phyloP scores from a whole-genome alignment of 352 stramenopile species.

The Globisporangium barbulae region DNA sequence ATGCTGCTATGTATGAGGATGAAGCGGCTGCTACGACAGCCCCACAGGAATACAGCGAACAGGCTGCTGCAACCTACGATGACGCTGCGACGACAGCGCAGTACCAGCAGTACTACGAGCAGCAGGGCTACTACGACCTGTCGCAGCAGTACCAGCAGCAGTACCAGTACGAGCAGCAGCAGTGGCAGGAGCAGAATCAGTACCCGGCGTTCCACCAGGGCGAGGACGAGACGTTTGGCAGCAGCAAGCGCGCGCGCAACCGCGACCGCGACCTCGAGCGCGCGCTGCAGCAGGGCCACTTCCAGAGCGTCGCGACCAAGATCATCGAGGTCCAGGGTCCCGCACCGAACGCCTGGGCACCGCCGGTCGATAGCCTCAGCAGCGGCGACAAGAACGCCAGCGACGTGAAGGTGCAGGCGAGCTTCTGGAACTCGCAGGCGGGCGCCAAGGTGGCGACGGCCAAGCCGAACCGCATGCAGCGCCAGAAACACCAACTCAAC shows the following conservation, averaged over 20 bases:
- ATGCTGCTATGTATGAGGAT: slow-evolving; percentile 16
- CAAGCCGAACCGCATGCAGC: slow-evolving; percentile 70
- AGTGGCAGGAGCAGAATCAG: slow-evolving; percentile 27
- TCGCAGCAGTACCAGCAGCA: slow-evolving; percentile 34
- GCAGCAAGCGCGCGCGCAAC: slow-evolving; percentile 49
- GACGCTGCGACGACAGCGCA: slow-evolving; percentile 7
- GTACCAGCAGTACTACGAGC: slow-evolving; percentile 16
- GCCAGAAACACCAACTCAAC: slow-evolving; percentile 81
- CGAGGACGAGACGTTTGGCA: slow-evolving; percentile 32
- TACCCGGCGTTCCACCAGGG: slow-evolving; percentile 32
- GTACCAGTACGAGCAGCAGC: slow-evolving; percentile 37
- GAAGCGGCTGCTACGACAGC: not conserved
- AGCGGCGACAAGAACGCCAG: slow-evolving; percentile 17
- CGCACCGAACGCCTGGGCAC: slow-evolving; percentile 48
- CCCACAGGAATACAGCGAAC: slow-evolving; percentile 10
- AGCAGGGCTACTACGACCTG: slow-evolving; percentile 19
- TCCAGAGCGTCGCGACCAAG: slow-evolving; percentile 49
- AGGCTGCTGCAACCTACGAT: slow-evolving; percentile 1
- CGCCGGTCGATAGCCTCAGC: slow-evolving; percentile 28
- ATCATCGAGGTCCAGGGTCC: slow-evolving; percentile 64
- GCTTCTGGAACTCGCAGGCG: slow-evolving; percentile 64
- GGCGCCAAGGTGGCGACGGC: slow-evolving; percentile 45
- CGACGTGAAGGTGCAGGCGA: slow-evolving; percentile 61
- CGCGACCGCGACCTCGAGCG: slow-evolving; percentile 70
- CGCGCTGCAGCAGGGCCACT: slow-evolving; percentile 65